phyloP scores from a whole-genome alignment of 2,329 filamentous ascomycete species.

The Xylaria polymorpha region DNA sequence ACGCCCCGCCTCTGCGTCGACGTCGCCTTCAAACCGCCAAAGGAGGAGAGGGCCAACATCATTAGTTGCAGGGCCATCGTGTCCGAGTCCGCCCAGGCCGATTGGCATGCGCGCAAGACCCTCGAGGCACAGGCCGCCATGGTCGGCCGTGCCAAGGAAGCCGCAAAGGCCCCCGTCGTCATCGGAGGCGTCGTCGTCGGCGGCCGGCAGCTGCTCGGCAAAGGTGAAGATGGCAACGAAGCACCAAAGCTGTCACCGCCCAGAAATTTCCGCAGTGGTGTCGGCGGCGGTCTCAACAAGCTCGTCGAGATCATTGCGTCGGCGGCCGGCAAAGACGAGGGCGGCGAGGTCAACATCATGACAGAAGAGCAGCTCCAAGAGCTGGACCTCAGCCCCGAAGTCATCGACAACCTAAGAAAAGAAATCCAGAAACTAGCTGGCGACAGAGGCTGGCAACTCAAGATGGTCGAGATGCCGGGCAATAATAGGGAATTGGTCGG shows the following conservation, averaged over 20 bases:
- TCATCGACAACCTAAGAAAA: conserved; percentile 75
- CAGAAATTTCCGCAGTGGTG: conserved; percentile 52
- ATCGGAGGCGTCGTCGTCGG: conserved; percentile 67
- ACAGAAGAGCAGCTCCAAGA: conserved; percentile 75
- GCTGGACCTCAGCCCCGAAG: conserved; percentile 72
- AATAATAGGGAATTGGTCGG: conserved; percentile 74
- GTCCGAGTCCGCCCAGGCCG: conserved; percentile 60
- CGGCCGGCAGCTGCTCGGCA: conserved; percentile 61
- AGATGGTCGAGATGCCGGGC: conserved; percentile 77
- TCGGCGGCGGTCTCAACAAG: conserved; percentile 42
- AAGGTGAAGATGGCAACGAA: conserved; percentile 61
- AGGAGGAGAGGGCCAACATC: conserved; percentile 78
- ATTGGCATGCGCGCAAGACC: conserved; percentile 54
- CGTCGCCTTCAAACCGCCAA: conserved; percentile 84
- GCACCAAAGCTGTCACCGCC: conserved; percentile 60
- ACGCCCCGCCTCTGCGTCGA: conserved; percentile 90
- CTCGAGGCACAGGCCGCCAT: conserved; percentile 55
- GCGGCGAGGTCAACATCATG: conserved; percentile 70
- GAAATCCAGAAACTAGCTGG: conserved; percentile 76
- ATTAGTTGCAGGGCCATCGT: conserved; percentile 83
- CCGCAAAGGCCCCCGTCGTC: conserved; percentile 49
- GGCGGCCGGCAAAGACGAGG: conserved; percentile 64
- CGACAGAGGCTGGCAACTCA: conserved; percentile 81
- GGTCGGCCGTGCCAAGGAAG: conserved; percentile 44
- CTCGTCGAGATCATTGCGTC: conserved; percentile 60